These are phyloP conservation scores for Sordaria brevicollis DNA, from an alignment of 495 filamentous ascomycete species.

Conservation along the genomic window DNA sequence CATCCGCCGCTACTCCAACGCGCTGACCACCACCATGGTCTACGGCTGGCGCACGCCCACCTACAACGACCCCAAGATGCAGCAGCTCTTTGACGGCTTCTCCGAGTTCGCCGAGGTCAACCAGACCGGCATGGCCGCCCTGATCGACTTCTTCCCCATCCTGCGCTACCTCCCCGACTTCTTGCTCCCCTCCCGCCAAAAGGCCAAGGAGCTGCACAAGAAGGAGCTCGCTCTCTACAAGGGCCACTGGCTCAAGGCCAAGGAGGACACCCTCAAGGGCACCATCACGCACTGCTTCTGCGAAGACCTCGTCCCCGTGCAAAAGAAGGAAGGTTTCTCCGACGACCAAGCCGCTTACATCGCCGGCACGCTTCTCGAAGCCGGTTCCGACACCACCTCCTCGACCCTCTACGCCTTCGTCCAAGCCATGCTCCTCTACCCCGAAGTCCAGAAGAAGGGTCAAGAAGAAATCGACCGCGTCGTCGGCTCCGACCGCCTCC, in stretches of 20 bases:
- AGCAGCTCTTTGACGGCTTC: conserved; percentile 45
- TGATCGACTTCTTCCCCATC: conserved; percentile 35
- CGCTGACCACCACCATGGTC: conserved; percentile 46
- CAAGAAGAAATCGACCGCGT: conserved; percentile 48
- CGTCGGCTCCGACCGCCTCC: conserved; percentile 36
- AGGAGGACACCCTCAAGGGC: conserved; percentile 14
- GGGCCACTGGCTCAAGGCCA: conserved; percentile 23
- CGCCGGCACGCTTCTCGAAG: conserved; percentile 44
- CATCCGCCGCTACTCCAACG: conserved; percentile 43
- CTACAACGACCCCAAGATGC: conserved; percentile 40
- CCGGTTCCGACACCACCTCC: conserved; percentile 48
- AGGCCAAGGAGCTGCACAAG: conserved; percentile 20
- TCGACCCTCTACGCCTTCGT: conserved; percentile 45
- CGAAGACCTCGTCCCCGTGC: conserved; percentile 27
- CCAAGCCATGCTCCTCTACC: conserved; percentile 46
- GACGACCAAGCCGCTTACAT: conserved; percentile 34
- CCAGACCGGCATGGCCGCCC: conserved; percentile 25
- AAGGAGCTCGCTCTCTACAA: conserved; percentile 21
- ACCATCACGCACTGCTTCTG: conserved; percentile 29
- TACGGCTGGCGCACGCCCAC: conserved; percentile 41
- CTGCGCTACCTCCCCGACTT: conserved; percentile 32
- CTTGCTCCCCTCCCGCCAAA: conserved; percentile 19
- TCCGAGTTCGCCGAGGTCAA: conserved; percentile 37
- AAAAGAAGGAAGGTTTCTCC: conserved; percentile 27
- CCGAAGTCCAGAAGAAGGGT: conserved; percentile 35